Base-by-base conservation (phyloP, 306 rosid genomes). In the Ziziphus jujuba region DNA sequence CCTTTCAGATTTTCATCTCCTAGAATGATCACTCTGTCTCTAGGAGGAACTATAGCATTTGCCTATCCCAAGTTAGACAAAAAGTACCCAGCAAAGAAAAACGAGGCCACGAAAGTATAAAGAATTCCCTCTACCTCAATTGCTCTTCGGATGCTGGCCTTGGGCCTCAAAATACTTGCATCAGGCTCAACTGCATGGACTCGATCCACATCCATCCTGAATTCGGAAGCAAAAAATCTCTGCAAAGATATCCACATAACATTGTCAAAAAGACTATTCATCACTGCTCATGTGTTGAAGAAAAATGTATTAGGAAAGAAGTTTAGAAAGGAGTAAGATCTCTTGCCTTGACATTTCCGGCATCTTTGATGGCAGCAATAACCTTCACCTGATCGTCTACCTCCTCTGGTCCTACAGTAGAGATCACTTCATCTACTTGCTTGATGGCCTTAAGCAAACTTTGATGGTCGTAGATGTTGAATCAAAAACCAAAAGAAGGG, bases 151-250 rank as follows among this genome's bases (percentile, higher is more conserved):
- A 77, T 34, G 43, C 25, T 34, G 17, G 56, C 45, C 47, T 84
- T 84, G 0, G 4, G 13, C 3, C 52, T 72, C 22, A 77, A 84
- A 11, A 60, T 0, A 2, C 23, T 1, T 15, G 47, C 61, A 14
- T 77, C 88, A 13, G 73, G 80, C 6, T 65, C 79, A 24, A 69
- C 80, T 0, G 61, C 63, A 53, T 71, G 20, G 17, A 7, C 56
- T 5, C 61, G 13, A n/a, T 72, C 86, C 64, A 58, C 76, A 45
- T 81, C 78, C 9, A 19, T 21, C 31, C 86, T 80, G 62, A 78
- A 84, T 49, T 78, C 86, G 0, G 84, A 81, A 10, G 84, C 82
- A 11, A 84, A n/a, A 24, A 84, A 84, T 43, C 86, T 78, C 86
- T 81, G 74, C 0, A 11, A 19, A 45, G n/a, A n/a, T n/a, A n/a